Evolutionary conservation across 208 protist genomes (phyloP), one percentile per base, ranked within the genome.

Genomic region (Herpetomonas samuelpessoai): DNA sequence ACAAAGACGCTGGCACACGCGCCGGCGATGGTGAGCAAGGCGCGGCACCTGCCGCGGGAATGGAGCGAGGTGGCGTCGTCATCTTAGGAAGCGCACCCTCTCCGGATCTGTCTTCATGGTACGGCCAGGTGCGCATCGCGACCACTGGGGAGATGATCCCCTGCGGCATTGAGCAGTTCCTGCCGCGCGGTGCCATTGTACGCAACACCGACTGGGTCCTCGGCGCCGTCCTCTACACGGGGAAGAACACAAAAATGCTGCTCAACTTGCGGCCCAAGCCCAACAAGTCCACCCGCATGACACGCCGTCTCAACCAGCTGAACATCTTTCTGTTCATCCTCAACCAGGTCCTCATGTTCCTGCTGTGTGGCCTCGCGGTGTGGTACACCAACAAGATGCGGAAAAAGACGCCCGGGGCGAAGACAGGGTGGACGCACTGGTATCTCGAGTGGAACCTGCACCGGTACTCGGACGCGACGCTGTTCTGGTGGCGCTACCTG

Each of bases 131-230:
- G 26, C 75, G 80, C 14, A 39, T 91, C 25, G 67, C 68, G n/a
- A 38, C 71, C 25, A 41, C 35, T 6, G 79, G 75, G 0, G 63
- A 78, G 57, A 64, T 71, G 25, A 63, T 92, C 41, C 56, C 83
- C 9, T 61, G 95, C 19, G 82, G 72, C 31, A 82, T 94, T 49
- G 91, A 93, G 16, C 84, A 98, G 59, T 82, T 97, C 44, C 27
- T 97, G 2, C 86, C 93, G 0, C 80, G 92, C 22, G 92, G 92
- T 9, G 93, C 83, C 59, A 62, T 88, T 0, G 62, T 98, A 10
- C 79, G 88, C 29, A 97, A 97, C 69, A 98, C 95, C 26, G 73
- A 93, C 50, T 97, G 88, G 77, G 80, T 95, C 0, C 68, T 96
- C 7, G 84, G 70, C 9, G 66, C 79, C 0, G 86, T 92, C 1